Evolutionary conservation across 2,329 filamentous ascomycete genomes (phyloP), one percentile per base, ranked within the genome.

Genomic region (Calonectria pseudoreteaudii): DNA sequence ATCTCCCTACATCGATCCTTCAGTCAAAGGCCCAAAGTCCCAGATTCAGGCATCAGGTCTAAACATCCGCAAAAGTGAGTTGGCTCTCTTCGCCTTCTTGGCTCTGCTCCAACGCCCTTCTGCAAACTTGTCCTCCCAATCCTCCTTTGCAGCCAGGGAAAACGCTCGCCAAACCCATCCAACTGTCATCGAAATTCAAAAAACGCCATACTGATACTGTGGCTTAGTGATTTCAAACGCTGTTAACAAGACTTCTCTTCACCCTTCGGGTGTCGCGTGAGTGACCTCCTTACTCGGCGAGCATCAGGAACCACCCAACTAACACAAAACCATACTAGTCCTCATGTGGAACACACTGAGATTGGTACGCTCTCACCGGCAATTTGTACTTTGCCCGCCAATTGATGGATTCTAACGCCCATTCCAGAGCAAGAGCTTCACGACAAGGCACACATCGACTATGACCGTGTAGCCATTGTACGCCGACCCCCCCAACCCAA

Each of bases 371-470:
- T 26, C 49, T 52, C 56, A 41, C 47, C 34, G 49, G 62, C 60
- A 58, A 50, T 41, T 4, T 53, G 26, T 38, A 56, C 44, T 65
- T 60, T 41, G 47, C 34, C 44, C 11, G 18, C 30, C 62, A 38
- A 31, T 74, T 68, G 38, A 64, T 52, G 56, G 53, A 62, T 69
- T 77, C 79, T 76, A 74, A 78, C 72, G 65, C 49, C 70, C 13
- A 49, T 53, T 60, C 68, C 78, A 88, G 90, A 99, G 88, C 95
- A 98, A 88, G 95, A 98, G 86, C 94, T 99, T 75, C 96, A 98
- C 87, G 95, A 98, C 87, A 95, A 94, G 84, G 97, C 97, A 80
- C 96, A 99, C 91, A 99, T 99, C 84, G 97, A 99, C 91, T 99
- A 98, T 86, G 94, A 98, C 87, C 94, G 95, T 84, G 97, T 99